Percentiles rank a stretch among this genome's conserved stretches.
Evolutionary conservation across 1,284 basidiomycete species (phyloP).

Genomic region (Trichosporon asahii): DNA sequence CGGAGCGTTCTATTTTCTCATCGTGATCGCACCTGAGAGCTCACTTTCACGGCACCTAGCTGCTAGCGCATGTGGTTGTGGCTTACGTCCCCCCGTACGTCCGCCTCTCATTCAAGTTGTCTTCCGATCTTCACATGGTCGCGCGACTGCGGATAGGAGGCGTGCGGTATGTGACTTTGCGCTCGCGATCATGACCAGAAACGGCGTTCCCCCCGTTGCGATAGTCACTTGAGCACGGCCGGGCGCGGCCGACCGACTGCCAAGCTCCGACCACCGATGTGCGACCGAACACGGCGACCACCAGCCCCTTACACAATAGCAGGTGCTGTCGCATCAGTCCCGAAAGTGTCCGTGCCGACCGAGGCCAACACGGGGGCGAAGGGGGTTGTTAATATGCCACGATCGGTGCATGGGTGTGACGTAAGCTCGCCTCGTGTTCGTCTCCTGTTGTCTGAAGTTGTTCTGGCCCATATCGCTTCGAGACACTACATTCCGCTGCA

Average conservation of each 20-base stretch:
- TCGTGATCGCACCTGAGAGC: background rate
- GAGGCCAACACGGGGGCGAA: background rate
- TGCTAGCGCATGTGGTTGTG: background rate
- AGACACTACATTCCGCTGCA: background rate
- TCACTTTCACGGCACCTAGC: too few species aligned
- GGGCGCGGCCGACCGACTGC: too few species aligned
- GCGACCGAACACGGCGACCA: background rate
- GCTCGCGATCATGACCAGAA: background rate
- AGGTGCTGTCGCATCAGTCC: background rate
- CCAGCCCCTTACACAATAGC: too few species aligned
- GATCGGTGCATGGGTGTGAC: background rate
- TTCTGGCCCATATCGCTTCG: background rate
- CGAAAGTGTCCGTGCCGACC: constrained; percentile 1
- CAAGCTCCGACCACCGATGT: background rate
- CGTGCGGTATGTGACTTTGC: background rate
- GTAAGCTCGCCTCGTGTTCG: background rate
- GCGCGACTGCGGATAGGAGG: background rate
- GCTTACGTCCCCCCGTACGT: too few species aligned
- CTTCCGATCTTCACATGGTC: background rate
- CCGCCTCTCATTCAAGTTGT: background rate
- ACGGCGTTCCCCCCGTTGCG: background rate
- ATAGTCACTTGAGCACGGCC: background rate
- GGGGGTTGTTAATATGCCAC: background rate
- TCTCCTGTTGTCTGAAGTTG: background rate
- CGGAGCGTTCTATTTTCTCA: background rate